phyloP scores from a whole-genome alignment of 106 monocot species.

The Acorus calamus region DNA sequence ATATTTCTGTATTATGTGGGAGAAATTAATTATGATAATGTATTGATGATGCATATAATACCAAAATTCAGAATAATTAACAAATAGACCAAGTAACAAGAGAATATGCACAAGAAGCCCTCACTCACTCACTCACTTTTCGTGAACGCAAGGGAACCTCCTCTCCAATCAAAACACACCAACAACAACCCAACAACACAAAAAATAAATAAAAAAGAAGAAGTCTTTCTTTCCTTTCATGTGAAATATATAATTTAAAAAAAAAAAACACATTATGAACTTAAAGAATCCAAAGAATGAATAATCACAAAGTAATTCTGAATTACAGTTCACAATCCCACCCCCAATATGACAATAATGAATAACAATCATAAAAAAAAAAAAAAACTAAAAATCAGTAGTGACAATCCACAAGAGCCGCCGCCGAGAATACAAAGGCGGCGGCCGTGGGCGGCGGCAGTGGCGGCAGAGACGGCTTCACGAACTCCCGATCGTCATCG shows the following conservation, averaged over 20 bases:
- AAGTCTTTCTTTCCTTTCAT: background rate
- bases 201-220: background rate
- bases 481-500: constrained; percentile 10
- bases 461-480: background rate
- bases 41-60: too few relatives aligned
- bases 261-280: too few relatives aligned
- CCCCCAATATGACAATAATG: background rate
- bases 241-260: background rate
- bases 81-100: too few relatives aligned
- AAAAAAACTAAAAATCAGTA: constrained; percentile 8
- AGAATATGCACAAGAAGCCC: too few relatives aligned
- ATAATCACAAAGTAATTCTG: too few relatives aligned
- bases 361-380: background rate
- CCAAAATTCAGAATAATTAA: too few relatives aligned
- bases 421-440: constrained; percentile 14
- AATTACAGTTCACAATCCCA: too few relatives aligned
- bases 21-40: too few relatives aligned
- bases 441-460: constrained; percentile 7
- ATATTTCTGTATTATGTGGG: too few relatives aligned
- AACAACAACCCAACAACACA: background rate
- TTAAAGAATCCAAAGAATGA: too few relatives aligned
- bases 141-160: constrained; percentile 15
- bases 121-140: constrained; percentile 2
- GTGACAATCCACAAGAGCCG: constrained; percentile 27
- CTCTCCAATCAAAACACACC: background rate